phyloP scores from a whole-genome alignment of 306 rosid species.

The Lotus japonicus region DNA sequence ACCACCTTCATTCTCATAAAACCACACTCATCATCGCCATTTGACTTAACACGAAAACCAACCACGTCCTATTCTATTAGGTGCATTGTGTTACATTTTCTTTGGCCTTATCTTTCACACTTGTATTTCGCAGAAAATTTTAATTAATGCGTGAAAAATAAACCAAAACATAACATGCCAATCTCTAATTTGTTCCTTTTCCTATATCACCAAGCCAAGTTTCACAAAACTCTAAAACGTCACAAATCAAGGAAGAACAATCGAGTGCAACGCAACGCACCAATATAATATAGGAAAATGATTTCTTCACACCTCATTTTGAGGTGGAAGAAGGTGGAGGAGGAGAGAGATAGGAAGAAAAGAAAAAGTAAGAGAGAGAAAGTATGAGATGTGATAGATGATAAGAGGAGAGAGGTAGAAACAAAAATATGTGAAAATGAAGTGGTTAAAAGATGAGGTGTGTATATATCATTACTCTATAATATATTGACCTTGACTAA shows the following conservation, averaged over 20 bases:
- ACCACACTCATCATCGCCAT: background rate
- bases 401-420: no score
- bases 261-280: slow-evolving; percentile 24
- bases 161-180: slow-evolving; percentile 19
- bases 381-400: no score
- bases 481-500: slow-evolving; percentile 39
- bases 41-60: slow-evolving; percentile 5
- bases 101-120: background rate
- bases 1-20: background rate
- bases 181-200: slow-evolving; percentile 9
- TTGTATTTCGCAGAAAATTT: slow-evolving; percentile 1
- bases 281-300: no score
- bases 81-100: background rate
- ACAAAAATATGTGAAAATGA: no score
- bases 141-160: background rate
- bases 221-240: slow-evolving; percentile 24
- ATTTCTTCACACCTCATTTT: no score
- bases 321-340: no score
- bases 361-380: no score
- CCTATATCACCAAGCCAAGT: slow-evolving; percentile 35
- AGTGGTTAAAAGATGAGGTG: no score
- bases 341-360: no score
- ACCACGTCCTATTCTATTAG: slow-evolving; percentile 1
- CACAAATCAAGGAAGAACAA: slow-evolving; percentile 26
- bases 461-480: no score